A percentile compares a stretch with the other conserved stretches of the same genome.
Conservation (phyloP, 345 rosid species). For the Eucalyptus erythrocorys region DNA sequence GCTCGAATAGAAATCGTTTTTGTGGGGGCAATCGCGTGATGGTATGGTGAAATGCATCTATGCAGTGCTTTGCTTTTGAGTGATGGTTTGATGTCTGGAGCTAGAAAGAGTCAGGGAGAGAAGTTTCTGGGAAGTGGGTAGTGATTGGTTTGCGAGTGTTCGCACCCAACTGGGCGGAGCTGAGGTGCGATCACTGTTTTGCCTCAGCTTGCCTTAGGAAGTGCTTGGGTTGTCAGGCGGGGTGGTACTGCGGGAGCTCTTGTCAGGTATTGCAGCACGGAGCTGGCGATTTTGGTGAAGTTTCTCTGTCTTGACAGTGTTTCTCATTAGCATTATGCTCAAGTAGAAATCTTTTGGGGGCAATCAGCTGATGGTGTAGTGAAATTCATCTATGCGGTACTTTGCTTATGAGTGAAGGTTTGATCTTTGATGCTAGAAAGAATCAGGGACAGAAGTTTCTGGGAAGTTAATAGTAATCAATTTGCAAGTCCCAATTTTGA, state of each 20-base stretch:
- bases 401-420: not conserved
- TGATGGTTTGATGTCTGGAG: not conserved
- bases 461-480: not conserved
- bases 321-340: not conserved
- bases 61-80: not conserved
- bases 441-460: not conserved
- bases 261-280: constrained; percentile 49
- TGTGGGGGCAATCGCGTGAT: not conserved
- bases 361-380: not conserved
- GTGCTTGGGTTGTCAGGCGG: constrained; percentile 67
- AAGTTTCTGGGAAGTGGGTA: not conserved
- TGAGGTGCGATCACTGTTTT: constrained; percentile 67
- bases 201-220: constrained; percentile 37
- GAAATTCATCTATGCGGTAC: not conserved
- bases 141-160: not conserved
- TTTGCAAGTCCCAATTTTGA: not conserved
- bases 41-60: not conserved
- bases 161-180: constrained; percentile 36
- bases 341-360: not conserved
- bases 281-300: not conserved
- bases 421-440: not conserved
- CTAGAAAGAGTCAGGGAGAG: not conserved
- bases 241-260: constrained; percentile 61
- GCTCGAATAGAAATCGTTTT: not conserved
- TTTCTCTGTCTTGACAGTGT: not conserved